Base-by-base conservation (phyloP, 805 yeast genomes). In the Saturnispora dispora region DNA sequence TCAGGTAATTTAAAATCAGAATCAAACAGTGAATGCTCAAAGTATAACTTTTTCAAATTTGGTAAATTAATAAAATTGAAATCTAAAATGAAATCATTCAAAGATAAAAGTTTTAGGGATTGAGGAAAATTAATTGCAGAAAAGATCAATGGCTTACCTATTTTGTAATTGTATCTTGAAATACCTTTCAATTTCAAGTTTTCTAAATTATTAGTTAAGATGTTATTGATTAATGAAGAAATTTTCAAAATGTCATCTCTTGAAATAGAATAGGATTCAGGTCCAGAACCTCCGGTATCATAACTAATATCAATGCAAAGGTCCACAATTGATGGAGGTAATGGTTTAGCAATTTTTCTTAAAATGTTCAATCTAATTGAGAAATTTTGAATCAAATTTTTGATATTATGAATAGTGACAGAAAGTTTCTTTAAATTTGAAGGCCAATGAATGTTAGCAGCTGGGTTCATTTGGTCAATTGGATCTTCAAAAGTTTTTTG, bases 11-110 rank as follows among this genome's bases (percentile, higher is more conserved):
- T 58, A 52, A 62, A 63, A 40, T 63, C 64, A 1, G 63, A 60
- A 51, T 63, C 67, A 51, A 63, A 60, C 47, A 63, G 53, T n/a
- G 67, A 63, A 45, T 63, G 67, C 43, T 63, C 67, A 47, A 63
- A 55, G 47, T 57, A 61, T 15, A 63, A 45, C 41, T 55, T 63
- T 47, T 57, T 57, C 50, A 63, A 56, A 22, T 58, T 53, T 30
- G 64, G 63, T 35, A 63, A 51, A 36, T 55, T 54, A 17, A 55
- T 53, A 43, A 58, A 59, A 52, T 63, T 63, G 49, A 57, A 58
- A 47, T 63, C 67, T 39, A 63, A 47, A 40, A 63, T 61, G 43
- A 63, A 60, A 53, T 63, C 67, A 53, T 63, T 63, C 39, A 63
- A 56, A 25, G 66, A 61, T 28, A 63, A 52, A 15, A 60, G 45